Evolutionary conservation across 2,329 filamentous ascomycete species (phyloP), one percentile per base, ranked within the genome.

Genomic region (Phaeomoniella chlamydospora): DNA sequence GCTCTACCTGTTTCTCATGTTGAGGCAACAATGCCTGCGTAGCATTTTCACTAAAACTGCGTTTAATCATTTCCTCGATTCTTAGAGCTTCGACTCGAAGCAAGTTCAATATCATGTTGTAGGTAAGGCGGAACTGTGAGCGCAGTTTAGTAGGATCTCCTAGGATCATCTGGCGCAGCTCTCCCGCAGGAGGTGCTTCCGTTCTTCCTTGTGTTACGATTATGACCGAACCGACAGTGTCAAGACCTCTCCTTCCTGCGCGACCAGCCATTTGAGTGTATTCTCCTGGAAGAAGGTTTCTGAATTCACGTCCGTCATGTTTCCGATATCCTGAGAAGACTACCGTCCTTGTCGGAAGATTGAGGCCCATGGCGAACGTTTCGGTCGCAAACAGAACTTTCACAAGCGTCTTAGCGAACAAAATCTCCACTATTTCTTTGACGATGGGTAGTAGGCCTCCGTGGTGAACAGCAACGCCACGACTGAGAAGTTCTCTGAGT

Each of bases 31-130:
- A 62, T 42, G 92, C 87, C 53, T 98, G 90, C 0, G 88, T 96
- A 15, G 88, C 88, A 58, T 98, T 90, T 57, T 98, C 90, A 36
- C 88, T 94, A 66, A 98, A 98, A 56, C 87, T 94, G 45, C 90
- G 80, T 69, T 98, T 98, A 65, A 98, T 98, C 90, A 98, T 98
- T 59, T 98, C 90, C 56, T 98, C 90, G 47, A 98, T 96, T 63
- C 94, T 96, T 45, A 98, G 62, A 2, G 90, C 90, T 57, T 98
- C 90, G 2, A 98, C 90, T 22, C 90, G 80, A 34, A 98, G 67
- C 18, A 98, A 67, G 51, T 96, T 98, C 18, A 98, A 65, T 41
- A 98, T 98, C 90, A 98, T 98, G 60, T 96, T 98, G 66, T 98
- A 98, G 0, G 92, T 98, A 33, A 98, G 67, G 41, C 90, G 76